phyloP scores from a whole-genome alignment of 768 basidiomycete species.

The Rhodosporidiobolus odoratus region DNA sequence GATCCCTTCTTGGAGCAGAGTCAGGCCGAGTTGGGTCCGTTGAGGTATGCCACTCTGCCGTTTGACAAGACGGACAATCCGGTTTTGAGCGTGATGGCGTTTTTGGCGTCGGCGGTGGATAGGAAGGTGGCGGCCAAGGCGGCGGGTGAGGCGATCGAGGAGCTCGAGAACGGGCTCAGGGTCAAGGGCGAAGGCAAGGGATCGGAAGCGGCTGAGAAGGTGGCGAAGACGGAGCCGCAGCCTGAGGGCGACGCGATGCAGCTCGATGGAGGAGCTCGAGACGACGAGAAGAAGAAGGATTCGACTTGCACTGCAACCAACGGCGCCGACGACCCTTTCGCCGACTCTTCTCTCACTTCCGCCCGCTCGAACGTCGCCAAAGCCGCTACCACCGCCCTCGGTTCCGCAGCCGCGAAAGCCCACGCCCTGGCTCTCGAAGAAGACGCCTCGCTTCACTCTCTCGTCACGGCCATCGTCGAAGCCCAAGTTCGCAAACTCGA shows the following conservation, averaged over 20 bases:
- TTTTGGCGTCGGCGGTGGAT: conserved; percentile 77
- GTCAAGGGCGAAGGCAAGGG: conserved; percentile 44
- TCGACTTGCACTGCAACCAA: conserved; percentile 42
- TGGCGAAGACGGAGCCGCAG: conserved; percentile 24
- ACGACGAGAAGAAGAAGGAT: conserved; percentile 42
- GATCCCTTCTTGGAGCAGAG: conserved; percentile 74
- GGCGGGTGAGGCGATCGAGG: conserved; percentile 74
- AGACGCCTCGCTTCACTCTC: conserved; percentile 69
- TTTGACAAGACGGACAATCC: conserved; percentile 96
- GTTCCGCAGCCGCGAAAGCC: conserved; percentile 81
- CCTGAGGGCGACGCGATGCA: conserved; percentile 50
- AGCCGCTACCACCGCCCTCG: conserved; percentile 80
- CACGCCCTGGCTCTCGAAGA: conserved; percentile 72
- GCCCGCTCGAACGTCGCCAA: conserved; percentile 71
- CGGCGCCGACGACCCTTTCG: not conserved
- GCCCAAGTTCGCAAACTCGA: conserved; percentile 72
- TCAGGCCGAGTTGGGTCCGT: conserved; percentile 67
- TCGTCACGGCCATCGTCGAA: conserved; percentile 74
- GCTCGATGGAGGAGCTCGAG: conserved; percentile 48
- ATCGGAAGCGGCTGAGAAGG: conserved; percentile 45
- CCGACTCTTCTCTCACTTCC: conserved; percentile 43
- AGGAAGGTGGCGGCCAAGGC: conserved; percentile 89
- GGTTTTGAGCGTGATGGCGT: conserved; percentile 97
- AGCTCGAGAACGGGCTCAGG: conserved; percentile 47
- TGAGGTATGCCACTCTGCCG: conserved; percentile 62